phyloP scores from a whole-genome alignment of 2,329 filamentous ascomycete species.

The Colletotrichum sansevieriae region DNA sequence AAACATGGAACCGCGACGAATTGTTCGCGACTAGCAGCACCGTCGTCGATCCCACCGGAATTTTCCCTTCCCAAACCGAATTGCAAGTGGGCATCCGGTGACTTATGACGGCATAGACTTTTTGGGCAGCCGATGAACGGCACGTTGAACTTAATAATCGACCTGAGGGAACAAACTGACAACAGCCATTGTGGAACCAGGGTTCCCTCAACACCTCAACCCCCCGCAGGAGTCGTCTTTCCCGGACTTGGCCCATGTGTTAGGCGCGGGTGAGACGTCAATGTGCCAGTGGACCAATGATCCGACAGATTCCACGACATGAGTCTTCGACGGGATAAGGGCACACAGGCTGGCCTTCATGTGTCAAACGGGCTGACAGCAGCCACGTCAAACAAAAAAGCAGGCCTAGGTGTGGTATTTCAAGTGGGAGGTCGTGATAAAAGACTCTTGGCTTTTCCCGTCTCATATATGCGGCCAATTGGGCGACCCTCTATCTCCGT shows the following conservation, averaged over 20 bases:
- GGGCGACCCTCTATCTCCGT: neutral
- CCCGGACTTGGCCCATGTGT: neutral
- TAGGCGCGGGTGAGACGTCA: conserved; percentile 23
- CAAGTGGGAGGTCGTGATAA: conserved; percentile 7
- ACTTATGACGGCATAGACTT: conserved; percentile 38
- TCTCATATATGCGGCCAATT: conserved; percentile 11
- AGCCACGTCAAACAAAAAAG: neutral
- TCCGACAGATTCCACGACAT: neutral
- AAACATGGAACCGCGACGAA: conserved; percentile 6
- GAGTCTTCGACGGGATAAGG: conserved; percentile 11
- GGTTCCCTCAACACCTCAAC: no score
- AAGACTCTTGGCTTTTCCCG: conserved; percentile 24
- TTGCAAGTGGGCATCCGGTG: conserved; percentile 15
- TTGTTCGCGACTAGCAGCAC: conserved; percentile 21
- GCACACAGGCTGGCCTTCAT: conserved; percentile 16
- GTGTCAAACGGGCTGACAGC: conserved; percentile 17
- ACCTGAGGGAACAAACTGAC: neutral
- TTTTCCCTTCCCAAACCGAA: neutral
- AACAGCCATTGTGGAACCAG: neutral
- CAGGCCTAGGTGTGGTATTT: neutral
- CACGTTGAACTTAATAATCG: conserved; percentile 10
- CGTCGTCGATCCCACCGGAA: conserved; percentile 26
- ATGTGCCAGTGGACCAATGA: conserved; percentile 12
- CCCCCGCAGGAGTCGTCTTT: no score
- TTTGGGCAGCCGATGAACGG: conserved; percentile 26